These are phyloP conservation scores for Diaporthe amygdali DNA, from an alignment of 2,329 filamentous ascomycete species.

Conservation along the genomic window DNA sequence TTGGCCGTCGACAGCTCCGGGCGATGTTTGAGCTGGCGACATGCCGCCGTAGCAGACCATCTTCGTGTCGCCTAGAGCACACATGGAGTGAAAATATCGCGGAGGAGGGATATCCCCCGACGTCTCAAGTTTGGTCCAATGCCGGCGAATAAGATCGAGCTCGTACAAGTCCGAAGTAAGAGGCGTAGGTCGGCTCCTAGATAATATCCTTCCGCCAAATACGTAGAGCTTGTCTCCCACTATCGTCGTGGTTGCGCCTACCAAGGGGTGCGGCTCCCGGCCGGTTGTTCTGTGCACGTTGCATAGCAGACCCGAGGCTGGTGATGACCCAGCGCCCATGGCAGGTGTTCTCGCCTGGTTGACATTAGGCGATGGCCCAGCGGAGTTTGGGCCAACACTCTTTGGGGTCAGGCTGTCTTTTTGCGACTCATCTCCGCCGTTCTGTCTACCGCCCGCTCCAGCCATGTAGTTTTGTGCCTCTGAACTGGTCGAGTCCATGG, in stretches of 20 bases:
- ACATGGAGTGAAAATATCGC: slow-evolving; percentile 97
- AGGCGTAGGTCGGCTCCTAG: slow-evolving; percentile 77
- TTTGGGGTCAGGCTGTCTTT: slow-evolving; percentile 56
- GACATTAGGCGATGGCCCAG: slow-evolving; percentile 61
- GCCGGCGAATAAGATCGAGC: slow-evolving; percentile 84
- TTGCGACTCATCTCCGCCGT: slow-evolving; percentile 49
- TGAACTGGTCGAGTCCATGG: slow-evolving; percentile 53
- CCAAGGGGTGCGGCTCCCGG: slow-evolving; percentile 85
- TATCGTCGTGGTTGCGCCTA: slow-evolving; percentile 94
- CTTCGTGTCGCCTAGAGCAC: slow-evolving; percentile 90
- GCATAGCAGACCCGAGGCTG: slow-evolving; percentile 66
- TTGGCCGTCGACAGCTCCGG: slow-evolving; percentile 58
- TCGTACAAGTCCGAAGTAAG: slow-evolving; percentile 93
- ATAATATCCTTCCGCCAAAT: slow-evolving; percentile 89
- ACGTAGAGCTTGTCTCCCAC: slow-evolving; percentile 96
- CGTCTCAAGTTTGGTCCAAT: slow-evolving; percentile 91
- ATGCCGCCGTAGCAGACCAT: slow-evolving; percentile 98
- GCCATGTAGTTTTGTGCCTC: slow-evolving; percentile 38
- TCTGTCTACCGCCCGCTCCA: slow-evolving; percentile 42
- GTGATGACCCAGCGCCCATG: slow-evolving; percentile 32
- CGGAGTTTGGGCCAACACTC: slow-evolving; percentile 59
- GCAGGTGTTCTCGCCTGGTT: slow-evolving; percentile 45
- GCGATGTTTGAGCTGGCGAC: slow-evolving; percentile 74
- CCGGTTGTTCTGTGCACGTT: slow-evolving; percentile 87
- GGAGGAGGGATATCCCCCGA: slow-evolving; percentile 86